Percentiles rank a stretch among this genome's conserved stretches.
Evolutionary conservation across 805 yeast species (phyloP).

Genomic region (Suhomyces sp.): DNA sequence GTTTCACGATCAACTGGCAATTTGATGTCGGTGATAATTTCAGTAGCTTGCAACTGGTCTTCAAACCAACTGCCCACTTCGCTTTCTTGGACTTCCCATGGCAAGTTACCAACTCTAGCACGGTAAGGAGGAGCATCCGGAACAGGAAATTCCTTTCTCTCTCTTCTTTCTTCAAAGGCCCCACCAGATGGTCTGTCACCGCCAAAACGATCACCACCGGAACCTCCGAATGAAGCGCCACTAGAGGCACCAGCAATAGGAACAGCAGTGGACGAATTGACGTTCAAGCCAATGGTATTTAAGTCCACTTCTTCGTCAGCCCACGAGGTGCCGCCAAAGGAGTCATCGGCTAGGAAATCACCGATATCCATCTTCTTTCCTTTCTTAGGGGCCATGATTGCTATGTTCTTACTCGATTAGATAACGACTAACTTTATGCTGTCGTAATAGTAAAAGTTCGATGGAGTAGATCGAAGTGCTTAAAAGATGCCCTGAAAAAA

Average conservation of each 20-base stretch:
- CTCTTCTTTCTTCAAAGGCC: slow-evolving; percentile 36
- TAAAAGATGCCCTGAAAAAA: background rate
- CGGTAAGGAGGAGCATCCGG: slow-evolving; percentile 92
- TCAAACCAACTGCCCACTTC: slow-evolving; percentile 60
- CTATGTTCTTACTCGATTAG: background rate
- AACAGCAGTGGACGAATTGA: slow-evolving; percentile 23
- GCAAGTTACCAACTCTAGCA: slow-evolving; percentile 84
- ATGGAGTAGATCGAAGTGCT: background rate
- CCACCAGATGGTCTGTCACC: slow-evolving; percentile 25
- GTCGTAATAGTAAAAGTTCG: background rate
- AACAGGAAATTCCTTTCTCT: slow-evolving; percentile 72
- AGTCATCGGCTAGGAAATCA: slow-evolving; percentile 76
- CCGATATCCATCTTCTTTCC: slow-evolving; percentile 79
- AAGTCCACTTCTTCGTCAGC: slow-evolving; percentile 81
- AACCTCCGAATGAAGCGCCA: slow-evolving; percentile 10
- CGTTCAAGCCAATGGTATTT: slow-evolving; percentile 56
- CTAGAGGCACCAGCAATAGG: slow-evolving; percentile 10
- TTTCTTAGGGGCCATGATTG: slow-evolving; percentile 41
- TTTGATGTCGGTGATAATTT: slow-evolving; percentile 58
- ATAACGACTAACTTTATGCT: background rate
- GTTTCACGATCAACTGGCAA: slow-evolving; percentile 67
- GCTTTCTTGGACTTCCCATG: slow-evolving; percentile 74
- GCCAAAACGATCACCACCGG: slow-evolving; percentile 26
- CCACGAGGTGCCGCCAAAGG: slow-evolving; percentile 76
- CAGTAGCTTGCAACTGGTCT: slow-evolving; percentile 49